Evolutionary conservation across 768 basidiomycete species (phyloP).

Genomic region (Boletus reticulatus): DNA sequence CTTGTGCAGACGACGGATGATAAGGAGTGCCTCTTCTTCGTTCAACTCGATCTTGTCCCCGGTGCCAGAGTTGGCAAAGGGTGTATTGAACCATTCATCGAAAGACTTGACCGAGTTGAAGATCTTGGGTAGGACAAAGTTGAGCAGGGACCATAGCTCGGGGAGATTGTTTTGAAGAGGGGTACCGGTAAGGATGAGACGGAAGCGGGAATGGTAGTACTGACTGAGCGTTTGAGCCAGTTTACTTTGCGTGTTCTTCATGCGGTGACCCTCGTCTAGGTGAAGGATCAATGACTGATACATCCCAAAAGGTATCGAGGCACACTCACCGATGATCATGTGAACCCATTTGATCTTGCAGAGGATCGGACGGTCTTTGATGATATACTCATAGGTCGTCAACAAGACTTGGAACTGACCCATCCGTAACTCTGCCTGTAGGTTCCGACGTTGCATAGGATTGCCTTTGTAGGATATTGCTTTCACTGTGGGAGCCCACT

Average conservation of each 20-base stretch:
- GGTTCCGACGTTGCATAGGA: conserved; percentile 72
- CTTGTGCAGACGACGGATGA: conserved; percentile 95
- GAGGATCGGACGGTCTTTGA: conserved; percentile 90
- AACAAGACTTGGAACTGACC: conserved; percentile 89
- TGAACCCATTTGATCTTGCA: conserved; percentile 95
- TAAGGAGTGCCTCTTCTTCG: conserved; percentile 98
- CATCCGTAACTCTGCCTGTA: conserved; percentile 74
- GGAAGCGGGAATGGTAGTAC: conserved; percentile 89
- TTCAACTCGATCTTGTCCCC: conserved; percentile 98
- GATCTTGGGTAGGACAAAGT: conserved; percentile 91
- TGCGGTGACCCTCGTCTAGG: conserved; percentile 91
- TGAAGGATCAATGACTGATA: conserved; percentile 1
- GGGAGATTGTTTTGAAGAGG: conserved; percentile 97
- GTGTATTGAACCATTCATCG: conserved; percentile 99
- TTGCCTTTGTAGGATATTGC: conserved; percentile 90
- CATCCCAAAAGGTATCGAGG: not conserved
- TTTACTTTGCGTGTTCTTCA: conserved; percentile 95
- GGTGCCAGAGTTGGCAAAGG: conserved; percentile 97
- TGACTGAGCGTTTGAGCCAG: conserved; percentile 86
- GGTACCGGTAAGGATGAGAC: conserved; percentile 93
- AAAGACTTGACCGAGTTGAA: conserved; percentile 99
- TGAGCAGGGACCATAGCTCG: conserved; percentile 92
- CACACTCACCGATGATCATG: conserved; percentile 83
- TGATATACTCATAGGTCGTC: conserved; percentile 97
- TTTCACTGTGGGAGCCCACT: conserved; percentile 87